These are phyloP conservation scores for Candida pini DNA, from an alignment of 805 yeast genomes.

Conservation along the genomic window DNA sequence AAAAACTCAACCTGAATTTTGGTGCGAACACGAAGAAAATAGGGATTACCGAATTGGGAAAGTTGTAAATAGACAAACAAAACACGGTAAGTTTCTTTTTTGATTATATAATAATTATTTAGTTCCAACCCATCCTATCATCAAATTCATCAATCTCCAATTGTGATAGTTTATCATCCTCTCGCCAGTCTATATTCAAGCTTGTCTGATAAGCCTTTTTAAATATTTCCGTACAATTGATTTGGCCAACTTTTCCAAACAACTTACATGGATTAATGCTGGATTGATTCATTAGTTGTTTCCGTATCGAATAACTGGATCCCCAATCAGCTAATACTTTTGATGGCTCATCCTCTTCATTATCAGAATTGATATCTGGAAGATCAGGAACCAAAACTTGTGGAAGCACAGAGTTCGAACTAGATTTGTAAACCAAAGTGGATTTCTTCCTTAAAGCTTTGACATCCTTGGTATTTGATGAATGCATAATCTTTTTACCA, in stretches of 20 bases:
- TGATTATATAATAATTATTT: not conserved
- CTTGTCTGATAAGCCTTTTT: slow-evolving; percentile 16
- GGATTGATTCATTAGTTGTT: slow-evolving; percentile 16
- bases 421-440: not conserved
- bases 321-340: slow-evolving; percentile 24
- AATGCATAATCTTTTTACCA: not conserved
- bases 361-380: slow-evolving; percentile 22
- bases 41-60: slow-evolving; percentile 19
- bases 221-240: slow-evolving; percentile 21
- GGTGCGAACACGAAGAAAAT: too few relatives aligned
- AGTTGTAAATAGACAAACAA: slow-evolving; percentile 13
- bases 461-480: not conserved
- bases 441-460: slow-evolving; percentile 3
- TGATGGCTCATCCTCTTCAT: slow-evolving; percentile 15
- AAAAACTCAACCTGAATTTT: too few relatives aligned
- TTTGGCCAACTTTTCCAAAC: slow-evolving; percentile 20
- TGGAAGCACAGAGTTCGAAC: not conserved
- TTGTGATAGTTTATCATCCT: slow-evolving; percentile 16
- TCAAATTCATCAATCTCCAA: slow-evolving; percentile 24
- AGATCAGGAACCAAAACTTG: slow-evolving; percentile 3
- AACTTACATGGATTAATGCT: slow-evolving; percentile 19
- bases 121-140: slow-evolving; percentile 23
- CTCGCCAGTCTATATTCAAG: slow-evolving; percentile 23
- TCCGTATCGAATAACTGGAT: slow-evolving; percentile 8
- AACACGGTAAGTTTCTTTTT: not conserved